Percentiles rank a stretch among this genome's conserved stretches.
phyloP scores from a whole-genome alignment of 2,329 filamentous ascomycete species.

The Diaporthe longicolla region DNA sequence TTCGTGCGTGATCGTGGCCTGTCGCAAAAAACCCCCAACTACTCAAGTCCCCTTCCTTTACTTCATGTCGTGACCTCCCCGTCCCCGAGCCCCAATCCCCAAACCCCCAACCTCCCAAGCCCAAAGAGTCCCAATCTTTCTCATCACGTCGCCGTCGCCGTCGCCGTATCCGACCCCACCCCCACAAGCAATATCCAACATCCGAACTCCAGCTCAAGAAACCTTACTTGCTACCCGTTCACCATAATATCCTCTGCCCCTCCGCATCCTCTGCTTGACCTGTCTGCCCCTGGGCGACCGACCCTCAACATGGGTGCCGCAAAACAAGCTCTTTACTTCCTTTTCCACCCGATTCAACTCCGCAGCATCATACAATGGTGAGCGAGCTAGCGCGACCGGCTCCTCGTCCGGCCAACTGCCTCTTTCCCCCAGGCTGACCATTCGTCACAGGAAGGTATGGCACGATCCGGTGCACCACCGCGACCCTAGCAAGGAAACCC shows the following conservation, averaged over 20 bases:
- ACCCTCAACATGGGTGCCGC: slow-evolving; percentile 66
- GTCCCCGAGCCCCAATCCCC: background rate
- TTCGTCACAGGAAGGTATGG: slow-evolving; percentile 85
- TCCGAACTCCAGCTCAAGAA: background rate
- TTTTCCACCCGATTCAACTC: slow-evolving; percentile 82
- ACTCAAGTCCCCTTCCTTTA: background rate
- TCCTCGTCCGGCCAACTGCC: slow-evolving; percentile 32
- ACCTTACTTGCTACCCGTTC: background rate
- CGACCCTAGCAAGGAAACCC: slow-evolving; percentile 80
- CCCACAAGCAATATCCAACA: background rate
- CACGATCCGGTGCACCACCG: slow-evolving; percentile 93
- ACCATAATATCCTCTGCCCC: slow-evolving; percentile 14
- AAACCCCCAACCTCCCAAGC: too few relatives aligned
- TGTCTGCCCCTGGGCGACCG: background rate
- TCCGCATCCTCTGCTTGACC: slow-evolving; percentile 15
- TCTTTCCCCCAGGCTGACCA: slow-evolving; percentile 40
- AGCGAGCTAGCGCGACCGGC: slow-evolving; percentile 43
- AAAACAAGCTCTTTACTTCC: slow-evolving; percentile 75
- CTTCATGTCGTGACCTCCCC: slow-evolving; percentile 1
- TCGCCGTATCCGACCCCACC: background rate
- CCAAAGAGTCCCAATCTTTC: background rate
- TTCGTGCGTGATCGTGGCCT: background rate
- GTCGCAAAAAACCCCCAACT: background rate
- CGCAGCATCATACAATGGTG: slow-evolving; percentile 92
- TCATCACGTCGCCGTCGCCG: background rate